Evolutionary conservation across 2,329 filamentous ascomycete genomes (phyloP), one percentile per base, ranked within the genome.

Genomic region (Fusarium incarnatum): DNA sequence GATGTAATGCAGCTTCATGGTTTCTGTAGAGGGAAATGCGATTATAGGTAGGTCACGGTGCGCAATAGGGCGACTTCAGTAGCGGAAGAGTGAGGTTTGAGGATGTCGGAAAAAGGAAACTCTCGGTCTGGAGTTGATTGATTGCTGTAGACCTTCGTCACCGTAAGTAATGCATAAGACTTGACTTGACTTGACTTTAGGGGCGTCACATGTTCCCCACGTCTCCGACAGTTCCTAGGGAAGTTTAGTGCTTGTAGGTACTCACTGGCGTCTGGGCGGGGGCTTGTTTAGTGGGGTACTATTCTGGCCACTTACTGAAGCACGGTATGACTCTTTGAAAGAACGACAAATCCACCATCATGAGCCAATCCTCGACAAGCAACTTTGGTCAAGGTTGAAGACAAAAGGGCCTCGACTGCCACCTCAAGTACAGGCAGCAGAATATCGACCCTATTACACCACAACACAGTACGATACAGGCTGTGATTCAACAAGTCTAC

Each of bases 1-100:
- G 79, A 97, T 93, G 82, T 96, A 96, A 81, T 92, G 87, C 81
- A 96, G 84, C 89, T 94, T 95, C 93, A 95, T 95, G 79, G 76
- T 90, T 82, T 30, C 28, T 56, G 48, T 32, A 30, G 54, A 22
- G 44, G 22, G 22, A 34, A 40, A 44, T 53, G 55, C 55, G 59
- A 30, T 49, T 49, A n/a, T 23, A 45, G 27, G 25, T 45, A 22
- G 20, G 20, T 30, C 28, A 28, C 32, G 25, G 16, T 13, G 44
- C 28, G 59, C 22, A 34, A 46, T 25, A 34, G 25, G 45, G 44
- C 52, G 60, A 53, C n/a, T 41, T 53, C 20, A 16, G 18, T 32
- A 34, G 32, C 27, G 20, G 27, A n/a, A 47, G 37, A 46, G 50
- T 47, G 15, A n/a, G 42, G 46, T 60, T 47, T 18, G n/a, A 71